Evolutionary conservation across 2,329 filamentous ascomycete species (phyloP).

Genomic region (Epichloe typhina): DNA sequence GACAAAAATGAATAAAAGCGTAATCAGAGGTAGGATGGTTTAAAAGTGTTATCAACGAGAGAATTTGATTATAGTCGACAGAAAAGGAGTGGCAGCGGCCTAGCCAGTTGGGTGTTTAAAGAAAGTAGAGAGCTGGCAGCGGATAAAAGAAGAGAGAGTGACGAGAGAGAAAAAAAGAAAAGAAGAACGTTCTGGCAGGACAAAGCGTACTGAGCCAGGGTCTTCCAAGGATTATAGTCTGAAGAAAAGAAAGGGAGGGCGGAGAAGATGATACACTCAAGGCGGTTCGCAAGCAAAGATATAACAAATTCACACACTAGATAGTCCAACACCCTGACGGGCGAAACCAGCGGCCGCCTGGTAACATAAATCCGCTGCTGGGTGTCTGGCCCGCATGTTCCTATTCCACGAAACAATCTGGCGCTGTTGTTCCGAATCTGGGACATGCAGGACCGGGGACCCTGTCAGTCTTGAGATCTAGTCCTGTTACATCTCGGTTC

Average conservation of each 20-base stretch:
- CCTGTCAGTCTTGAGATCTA: constrained; percentile 14
- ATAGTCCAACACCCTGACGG: neutral
- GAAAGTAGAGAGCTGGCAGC: constrained; percentile 18
- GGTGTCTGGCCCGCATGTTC: constrained; percentile 2
- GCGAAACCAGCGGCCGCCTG: neutral
- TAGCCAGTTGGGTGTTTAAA: constrained; percentile 40
- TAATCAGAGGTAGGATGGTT: neutral
- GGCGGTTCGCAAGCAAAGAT: constrained; percentile 6
- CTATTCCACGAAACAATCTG: constrained; percentile 11
- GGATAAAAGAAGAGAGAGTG: constrained; percentile 11
- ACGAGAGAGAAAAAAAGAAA: constrained; percentile 11
- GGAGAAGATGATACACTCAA: neutral
- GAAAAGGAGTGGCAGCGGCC: constrained; percentile 43
- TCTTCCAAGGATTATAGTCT: neutral
- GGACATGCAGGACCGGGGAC: constrained; percentile 7
- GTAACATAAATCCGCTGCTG: neutral
- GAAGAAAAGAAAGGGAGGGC: constrained; percentile 7
- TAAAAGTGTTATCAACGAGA: neutral
- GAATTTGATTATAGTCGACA: neutral
- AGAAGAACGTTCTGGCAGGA: constrained; percentile 13
- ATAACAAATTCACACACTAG: constrained; percentile 3
- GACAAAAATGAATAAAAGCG: neutral
- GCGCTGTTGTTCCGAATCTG: constrained; percentile 9
- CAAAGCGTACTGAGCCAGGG: constrained; percentile 10
- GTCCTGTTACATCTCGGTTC: constrained; percentile 15